Base-by-base conservation (phyloP, 805 yeast genomes). In the Kodamaea kaohsiungensis region DNA sequence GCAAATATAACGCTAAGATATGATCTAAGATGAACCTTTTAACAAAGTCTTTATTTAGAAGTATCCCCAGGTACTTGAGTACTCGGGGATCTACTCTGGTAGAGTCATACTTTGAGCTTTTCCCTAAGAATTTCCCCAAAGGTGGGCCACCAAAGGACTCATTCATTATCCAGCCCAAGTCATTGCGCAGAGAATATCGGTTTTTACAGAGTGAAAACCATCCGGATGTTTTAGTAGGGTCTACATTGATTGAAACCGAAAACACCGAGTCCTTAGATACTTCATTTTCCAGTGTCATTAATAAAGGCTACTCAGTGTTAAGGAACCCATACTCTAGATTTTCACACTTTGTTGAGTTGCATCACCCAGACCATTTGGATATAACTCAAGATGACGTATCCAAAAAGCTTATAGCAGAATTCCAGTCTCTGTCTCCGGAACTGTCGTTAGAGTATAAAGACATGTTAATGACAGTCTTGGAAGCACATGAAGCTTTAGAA, bases 401-500 rank as follows among this genome's bases (percentile, higher is more conserved):
- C 58, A 75, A 68, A 68, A 67, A 62, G 47, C 70, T 70, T 56
- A 83, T 75, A 60, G 76, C 72, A 48, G 71, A 69, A 48, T 82
- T 70, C 37, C 78, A 75, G 58, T 40, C 57, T 2, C 52, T 60
- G 5, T 68, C 73, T 1, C 65, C 65, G n/a, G 71, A 68, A 38
- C 61, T 60, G n/a, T 59, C 73, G 9, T 53, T 71, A 43, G 71
- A 67, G 37, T 76, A 84, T 56, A 83, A 86, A 54, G 79, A 74
- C 13, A 72, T 89, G 64, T 71, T 93, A 42, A 82, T 90, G 86
- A 83, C 83, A 45, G 88, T 93, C 18, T 75, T 93, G 70, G 96
- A 91, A 59, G 84, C 90, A 3, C 95, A 92, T 66, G 99, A 93
- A 68, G 81, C 83, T 43, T 72, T 92, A 54, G 96, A 89, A 56